A percentile compares a stretch with the other conserved stretches of the same genome.
These are phyloP conservation scores for Lactifluus piperatus DNA, from an alignment of 768 basidiomycete species.

Conservation along the genomic window DNA sequence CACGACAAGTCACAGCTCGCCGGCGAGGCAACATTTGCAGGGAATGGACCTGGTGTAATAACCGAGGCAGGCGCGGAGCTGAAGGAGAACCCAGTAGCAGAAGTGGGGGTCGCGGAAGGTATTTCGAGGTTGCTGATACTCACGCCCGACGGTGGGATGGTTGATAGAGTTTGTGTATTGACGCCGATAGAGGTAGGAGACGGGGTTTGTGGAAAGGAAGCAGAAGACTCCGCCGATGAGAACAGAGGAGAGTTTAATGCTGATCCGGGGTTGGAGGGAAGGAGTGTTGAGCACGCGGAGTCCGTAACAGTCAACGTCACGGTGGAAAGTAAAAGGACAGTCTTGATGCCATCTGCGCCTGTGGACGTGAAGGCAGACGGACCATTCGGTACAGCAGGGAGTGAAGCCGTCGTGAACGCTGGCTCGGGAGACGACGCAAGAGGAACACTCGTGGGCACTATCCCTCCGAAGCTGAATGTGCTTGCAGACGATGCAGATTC, in stretches of 20 bases:
- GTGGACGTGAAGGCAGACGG: background rate
- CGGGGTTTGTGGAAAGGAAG: background rate
- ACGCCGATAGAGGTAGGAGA: background rate
- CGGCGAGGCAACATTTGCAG: background rate
- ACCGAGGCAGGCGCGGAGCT: background rate
- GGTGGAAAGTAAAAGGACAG: conserved; percentile 4
- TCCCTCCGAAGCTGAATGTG: conserved; percentile 11
- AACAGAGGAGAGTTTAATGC: background rate
- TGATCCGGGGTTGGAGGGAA: background rate
- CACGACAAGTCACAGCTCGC: background rate
- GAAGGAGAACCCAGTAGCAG: background rate
- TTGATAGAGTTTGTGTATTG: background rate
- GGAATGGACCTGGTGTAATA: background rate
- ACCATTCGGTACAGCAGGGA: background rate
- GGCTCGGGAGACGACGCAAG: background rate
- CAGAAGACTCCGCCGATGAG: background rate
- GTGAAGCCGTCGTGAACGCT: background rate
- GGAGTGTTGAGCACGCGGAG: background rate
- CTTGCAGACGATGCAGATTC: background rate
- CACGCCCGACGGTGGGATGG: background rate
- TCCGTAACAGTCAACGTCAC: background rate
- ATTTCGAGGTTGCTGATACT: background rate
- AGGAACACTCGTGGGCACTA: background rate
- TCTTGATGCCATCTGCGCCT: conserved; percentile 8
- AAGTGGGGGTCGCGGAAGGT: background rate